Conservation (phyloP, 73 alveolate genomes). For the Breviolum minutum region DNA sequence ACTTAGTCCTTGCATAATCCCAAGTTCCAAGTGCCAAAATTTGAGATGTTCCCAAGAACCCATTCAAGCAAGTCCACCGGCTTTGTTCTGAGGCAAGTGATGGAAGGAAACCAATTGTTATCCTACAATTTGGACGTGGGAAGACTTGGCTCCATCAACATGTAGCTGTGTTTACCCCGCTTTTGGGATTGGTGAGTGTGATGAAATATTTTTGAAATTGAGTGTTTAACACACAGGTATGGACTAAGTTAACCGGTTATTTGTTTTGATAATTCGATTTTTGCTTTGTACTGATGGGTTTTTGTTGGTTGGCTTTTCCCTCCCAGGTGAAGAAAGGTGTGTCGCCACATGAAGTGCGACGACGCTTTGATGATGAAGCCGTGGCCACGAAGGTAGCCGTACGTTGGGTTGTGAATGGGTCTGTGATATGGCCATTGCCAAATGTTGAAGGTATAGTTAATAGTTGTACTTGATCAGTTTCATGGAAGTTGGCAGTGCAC, state of each 20-base stretch:
- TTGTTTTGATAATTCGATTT: no score
- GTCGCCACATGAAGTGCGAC: constrained; percentile 62
- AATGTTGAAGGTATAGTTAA: no score
- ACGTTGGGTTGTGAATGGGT: neutral
- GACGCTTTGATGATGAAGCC: constrained; percentile 59
- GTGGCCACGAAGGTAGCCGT: constrained; percentile 47
- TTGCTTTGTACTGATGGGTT: no score
- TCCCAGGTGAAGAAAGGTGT: constrained; percentile 61
- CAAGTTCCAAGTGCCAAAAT: neutral
- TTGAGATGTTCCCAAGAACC: neutral
- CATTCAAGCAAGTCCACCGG: neutral
- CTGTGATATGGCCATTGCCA: no score
- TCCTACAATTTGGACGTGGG: constrained; percentile 27
- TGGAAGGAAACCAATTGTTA: neutral
- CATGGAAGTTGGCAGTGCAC: no score
- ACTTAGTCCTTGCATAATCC: neutral
- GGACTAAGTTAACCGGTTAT: no score
- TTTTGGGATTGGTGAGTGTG: no score
- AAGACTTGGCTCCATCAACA: neutral
- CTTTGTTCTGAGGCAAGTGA: neutral
- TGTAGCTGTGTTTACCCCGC: no score
- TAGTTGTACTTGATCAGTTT: no score
- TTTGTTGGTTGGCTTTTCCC: neutral
- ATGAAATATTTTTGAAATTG: no score
- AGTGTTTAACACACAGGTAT: no score